Evolutionary conservation across 192 early-diverging fungal species (phyloP).

Genomic region (Rhizophagus prolifer): DNA sequence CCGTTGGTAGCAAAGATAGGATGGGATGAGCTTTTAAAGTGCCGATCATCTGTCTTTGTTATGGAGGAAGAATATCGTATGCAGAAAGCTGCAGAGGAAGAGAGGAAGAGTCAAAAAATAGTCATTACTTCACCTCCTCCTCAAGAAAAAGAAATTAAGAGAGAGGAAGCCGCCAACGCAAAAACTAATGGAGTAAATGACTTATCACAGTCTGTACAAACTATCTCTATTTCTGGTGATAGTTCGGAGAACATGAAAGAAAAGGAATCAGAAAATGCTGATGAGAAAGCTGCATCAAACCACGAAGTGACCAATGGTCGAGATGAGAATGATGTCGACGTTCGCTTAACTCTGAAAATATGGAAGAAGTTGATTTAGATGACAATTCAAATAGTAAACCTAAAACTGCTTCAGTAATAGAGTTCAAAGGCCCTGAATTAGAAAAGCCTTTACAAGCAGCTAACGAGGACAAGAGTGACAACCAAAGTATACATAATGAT

Average conservation of each 20-base stretch:
- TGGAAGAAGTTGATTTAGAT: conserved; percentile 46
- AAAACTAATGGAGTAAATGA: conserved; percentile 17
- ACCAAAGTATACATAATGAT: conserved; percentile 30
- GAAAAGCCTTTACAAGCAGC: conserved; percentile 46
- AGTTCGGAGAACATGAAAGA: conserved; percentile 9
- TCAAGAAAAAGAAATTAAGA: conserved; percentile 42
- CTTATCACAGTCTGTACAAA: not conserved
- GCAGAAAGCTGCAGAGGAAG: conserved; percentile 73
- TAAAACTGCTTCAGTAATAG: conserved; percentile 19
- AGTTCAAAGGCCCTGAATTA: conserved; percentile 38
- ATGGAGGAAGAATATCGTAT: conserved; percentile 98
- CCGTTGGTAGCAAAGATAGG: conserved; percentile 85
- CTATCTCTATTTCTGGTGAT: conserved; percentile 22
- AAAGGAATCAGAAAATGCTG: not conserved
- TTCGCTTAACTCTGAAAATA: conserved; percentile 28
- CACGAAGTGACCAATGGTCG: conserved; percentile 46
- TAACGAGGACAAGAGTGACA: conserved; percentile 25
- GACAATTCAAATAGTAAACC: conserved; percentile 31
- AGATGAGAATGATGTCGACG: conserved; percentile 33
- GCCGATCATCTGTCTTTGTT: conserved; percentile 89
- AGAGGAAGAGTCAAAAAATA: conserved; percentile 39
- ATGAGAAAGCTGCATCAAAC: not conserved
- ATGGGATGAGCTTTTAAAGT: conserved; percentile 92
- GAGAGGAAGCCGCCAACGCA: conserved; percentile 35
- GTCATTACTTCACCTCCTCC: not conserved